Conservation (phyloP, 495 filamentous ascomycete species). For the Penicillium paxilli region DNA sequence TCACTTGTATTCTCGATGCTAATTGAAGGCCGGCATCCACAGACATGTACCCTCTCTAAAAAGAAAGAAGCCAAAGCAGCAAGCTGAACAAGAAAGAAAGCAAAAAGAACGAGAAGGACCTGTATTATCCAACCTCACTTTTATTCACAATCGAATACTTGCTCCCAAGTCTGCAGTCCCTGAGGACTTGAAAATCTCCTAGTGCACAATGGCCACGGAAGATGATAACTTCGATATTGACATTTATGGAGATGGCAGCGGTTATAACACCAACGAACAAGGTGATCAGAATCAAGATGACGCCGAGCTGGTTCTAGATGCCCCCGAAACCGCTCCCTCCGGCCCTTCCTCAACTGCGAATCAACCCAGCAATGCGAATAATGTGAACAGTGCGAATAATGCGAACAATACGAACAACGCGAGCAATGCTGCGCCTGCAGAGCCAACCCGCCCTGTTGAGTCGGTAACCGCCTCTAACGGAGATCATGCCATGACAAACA, state of each 20-base stretch:
- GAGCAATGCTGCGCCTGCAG: background rate
- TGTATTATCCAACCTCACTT: constrained; percentile 33
- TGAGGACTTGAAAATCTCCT: constrained; percentile 12
- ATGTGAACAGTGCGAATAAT: constrained; percentile 11
- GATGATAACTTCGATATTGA: constrained; percentile 99
- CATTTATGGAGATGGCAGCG: constrained; percentile 83
- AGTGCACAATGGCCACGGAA: constrained; percentile 66
- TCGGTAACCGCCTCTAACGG: constrained; percentile 16
- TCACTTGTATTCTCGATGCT: constrained; percentile 30
- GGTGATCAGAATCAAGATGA: constrained; percentile 54
- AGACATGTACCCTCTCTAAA: constrained; percentile 50
- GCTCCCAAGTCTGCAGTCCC: constrained; percentile 12
- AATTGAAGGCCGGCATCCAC: constrained; percentile 38
- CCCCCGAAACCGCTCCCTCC: constrained; percentile 20
- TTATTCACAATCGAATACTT: constrained; percentile 30
- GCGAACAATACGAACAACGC: background rate
- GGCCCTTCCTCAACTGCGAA: constrained; percentile 3
- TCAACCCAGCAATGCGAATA: constrained; percentile 3
- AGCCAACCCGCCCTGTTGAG: constrained; percentile 2
- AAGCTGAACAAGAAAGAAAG: constrained; percentile 24
- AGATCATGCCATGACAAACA: constrained; percentile 12
- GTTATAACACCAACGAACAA: constrained; percentile 45
- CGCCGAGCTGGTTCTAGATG: constrained; percentile 40
- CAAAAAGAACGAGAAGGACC: constrained; percentile 31
- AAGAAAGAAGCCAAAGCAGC: constrained; percentile 20